Conservation (phyloP, 2,329 filamentous ascomycete species). For the Colletotrichum abscissum region DNA sequence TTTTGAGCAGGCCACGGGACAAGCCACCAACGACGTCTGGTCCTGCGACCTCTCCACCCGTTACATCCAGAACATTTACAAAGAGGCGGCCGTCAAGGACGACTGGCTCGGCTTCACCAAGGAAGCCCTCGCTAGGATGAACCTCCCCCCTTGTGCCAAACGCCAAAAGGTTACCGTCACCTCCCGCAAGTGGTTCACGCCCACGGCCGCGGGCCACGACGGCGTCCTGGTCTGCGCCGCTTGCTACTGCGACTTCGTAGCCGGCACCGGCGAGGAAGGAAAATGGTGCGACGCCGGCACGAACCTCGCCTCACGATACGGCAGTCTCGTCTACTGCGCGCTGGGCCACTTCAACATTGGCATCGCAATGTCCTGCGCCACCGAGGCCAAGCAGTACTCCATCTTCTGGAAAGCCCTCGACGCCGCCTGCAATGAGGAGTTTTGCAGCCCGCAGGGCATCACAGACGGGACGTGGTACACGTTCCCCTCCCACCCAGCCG, state of each 20-base stretch:
- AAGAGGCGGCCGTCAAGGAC: conserved; percentile 27
- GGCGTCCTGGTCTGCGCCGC: conserved; percentile 47
- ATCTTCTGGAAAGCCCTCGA: conserved; percentile 48
- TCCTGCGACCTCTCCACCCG: conserved; percentile 47
- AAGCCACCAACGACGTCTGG: conserved; percentile 45
- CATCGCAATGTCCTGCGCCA: conserved; percentile 44
- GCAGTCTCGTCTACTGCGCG: conserved; percentile 40
- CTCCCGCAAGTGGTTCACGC: conserved; percentile 47
- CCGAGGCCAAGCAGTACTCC: conserved; percentile 43
- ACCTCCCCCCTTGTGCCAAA: conserved; percentile 43
- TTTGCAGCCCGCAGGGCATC: conserved; percentile 46
- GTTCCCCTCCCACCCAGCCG: conserved; percentile 42
- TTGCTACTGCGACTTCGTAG: conserved; percentile 51
- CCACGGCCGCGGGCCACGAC: conserved; percentile 36
- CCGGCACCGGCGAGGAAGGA: conserved; percentile 43
- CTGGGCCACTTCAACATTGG: conserved; percentile 45
- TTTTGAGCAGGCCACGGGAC: conserved; percentile 42
- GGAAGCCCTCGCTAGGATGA: conserved; percentile 43
- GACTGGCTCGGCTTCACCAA: conserved; percentile 48
- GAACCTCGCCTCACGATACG: conserved; percentile 31
- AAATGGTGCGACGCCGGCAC: conserved; percentile 38
- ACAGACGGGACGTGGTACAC: conserved; percentile 47
- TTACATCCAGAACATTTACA: conserved; percentile 45
- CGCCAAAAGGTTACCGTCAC: conserved; percentile 35
- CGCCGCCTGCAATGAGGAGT: conserved; percentile 42